Percentiles rank a stretch among this genome's conserved stretches.
phyloP scores from a whole-genome alignment of 1,139 yeast species.

The Lodderomyces jiufengensis region DNA sequence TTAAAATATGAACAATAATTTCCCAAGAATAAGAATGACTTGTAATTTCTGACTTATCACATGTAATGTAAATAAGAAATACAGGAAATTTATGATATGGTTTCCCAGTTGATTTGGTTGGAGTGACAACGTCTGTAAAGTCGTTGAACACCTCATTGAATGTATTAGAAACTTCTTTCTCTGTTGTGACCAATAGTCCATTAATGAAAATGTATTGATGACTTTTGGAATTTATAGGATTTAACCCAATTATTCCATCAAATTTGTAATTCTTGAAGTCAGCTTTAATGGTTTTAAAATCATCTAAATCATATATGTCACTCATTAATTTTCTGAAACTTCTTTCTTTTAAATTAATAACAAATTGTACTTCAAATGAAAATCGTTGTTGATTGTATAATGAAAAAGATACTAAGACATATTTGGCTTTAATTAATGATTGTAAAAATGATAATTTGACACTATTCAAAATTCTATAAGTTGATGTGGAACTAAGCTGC shows the following conservation, averaged over 20 bases:
- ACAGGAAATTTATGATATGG: slow-evolving; percentile 26
- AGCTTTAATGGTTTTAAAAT: slow-evolving; percentile 20
- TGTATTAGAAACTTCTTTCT: slow-evolving; percentile 19
- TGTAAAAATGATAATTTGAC: slow-evolving; percentile 34
- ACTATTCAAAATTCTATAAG: slow-evolving; percentile 22
- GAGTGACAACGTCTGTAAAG: slow-evolving; percentile 4
- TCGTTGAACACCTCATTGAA: slow-evolving; percentile 27
- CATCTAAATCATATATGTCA: slow-evolving; percentile 10
- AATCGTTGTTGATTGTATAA: slow-evolving; percentile 10
- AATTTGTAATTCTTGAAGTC: slow-evolving; percentile 22
- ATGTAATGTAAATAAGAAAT: slow-evolving; percentile 32
- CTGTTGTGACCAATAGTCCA: slow-evolving; percentile 26
- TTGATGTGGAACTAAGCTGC: slow-evolving; percentile 21
- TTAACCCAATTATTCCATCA: slow-evolving; percentile 27
- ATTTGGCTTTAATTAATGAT: slow-evolving; percentile 26
- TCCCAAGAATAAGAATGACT: slow-evolving; percentile 21
- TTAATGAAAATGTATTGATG: slow-evolving; percentile 50
- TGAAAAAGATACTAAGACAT: slow-evolving; percentile 20
- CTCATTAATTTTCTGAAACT: slow-evolving; percentile 5
- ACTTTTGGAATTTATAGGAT: slow-evolving; percentile 27
- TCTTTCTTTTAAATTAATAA: slow-evolving; percentile 1
- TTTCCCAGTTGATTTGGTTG: slow-evolving; percentile 10
- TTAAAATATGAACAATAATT: slow-evolving; percentile 27
- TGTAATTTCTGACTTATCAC: slow-evolving; percentile 30
- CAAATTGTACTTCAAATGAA: slow-evolving; percentile 8